phyloP scores from a whole-genome alignment of 2,329 filamentous ascomycete genomes.

The Arthroderma sp. region DNA sequence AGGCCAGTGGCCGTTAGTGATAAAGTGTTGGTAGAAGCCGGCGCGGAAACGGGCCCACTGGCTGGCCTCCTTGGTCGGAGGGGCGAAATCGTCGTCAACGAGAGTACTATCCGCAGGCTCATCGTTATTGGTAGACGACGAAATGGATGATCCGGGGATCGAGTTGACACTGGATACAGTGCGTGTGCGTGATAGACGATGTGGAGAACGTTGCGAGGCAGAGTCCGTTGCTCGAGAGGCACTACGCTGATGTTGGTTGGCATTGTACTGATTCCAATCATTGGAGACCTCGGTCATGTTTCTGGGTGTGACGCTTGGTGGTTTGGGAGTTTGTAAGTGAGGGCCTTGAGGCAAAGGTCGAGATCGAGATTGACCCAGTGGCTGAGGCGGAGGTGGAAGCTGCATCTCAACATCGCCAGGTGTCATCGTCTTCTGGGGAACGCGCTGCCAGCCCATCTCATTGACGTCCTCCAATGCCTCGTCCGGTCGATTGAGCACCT shows the following conservation, averaged over 20 bases:
- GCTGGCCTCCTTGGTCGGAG: conserved; percentile 2
- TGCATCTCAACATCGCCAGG: conserved; percentile 4
- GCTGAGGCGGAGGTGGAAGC: background rate
- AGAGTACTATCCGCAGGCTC: background rate
- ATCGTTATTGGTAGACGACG: background rate
- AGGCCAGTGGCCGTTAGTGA: conserved; percentile 13
- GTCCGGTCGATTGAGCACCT: conserved; percentile 34
- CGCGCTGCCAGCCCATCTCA: conserved; percentile 3
- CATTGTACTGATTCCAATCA: background rate
- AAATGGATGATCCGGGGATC: background rate
- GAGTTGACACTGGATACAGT: background rate
- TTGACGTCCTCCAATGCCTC: conserved; percentile 12
- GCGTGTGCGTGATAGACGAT: background rate
- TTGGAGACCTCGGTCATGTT: background rate
- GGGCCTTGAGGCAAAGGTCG: background rate
- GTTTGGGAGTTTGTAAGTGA: background rate
- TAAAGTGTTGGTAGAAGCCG: conserved; percentile 13
- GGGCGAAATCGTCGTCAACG: background rate
- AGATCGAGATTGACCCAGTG: background rate
- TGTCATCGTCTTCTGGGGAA: conserved; percentile 1
- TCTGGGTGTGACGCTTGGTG: background rate
- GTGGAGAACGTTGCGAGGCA: background rate
- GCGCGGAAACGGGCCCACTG: conserved; percentile 10
- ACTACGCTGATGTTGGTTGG: background rate
- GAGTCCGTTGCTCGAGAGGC: background rate